phyloP scores from a whole-genome alignment of 257 asterid species.

The Jacaranda copaia region DNA sequence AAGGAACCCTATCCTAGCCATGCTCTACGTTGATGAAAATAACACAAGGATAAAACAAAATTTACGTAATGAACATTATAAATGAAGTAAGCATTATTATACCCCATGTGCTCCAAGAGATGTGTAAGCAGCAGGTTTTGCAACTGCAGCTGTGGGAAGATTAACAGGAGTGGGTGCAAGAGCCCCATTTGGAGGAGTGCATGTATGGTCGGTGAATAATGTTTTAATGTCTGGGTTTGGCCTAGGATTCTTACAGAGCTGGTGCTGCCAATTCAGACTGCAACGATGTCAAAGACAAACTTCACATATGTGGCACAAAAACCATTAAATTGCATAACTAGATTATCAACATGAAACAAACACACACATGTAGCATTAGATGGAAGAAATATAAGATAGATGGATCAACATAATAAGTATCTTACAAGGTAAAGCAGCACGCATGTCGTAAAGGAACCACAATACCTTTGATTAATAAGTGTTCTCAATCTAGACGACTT shows the following conservation, averaged over 20 bases:
- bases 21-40: neutral
- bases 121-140: slow-evolving; percentile 74
- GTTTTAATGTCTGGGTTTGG: slow-evolving; percentile 96
- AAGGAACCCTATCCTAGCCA: neutral
- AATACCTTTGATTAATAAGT: slow-evolving; percentile 91
- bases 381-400: neutral
- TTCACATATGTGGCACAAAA: slow-evolving; percentile 19
- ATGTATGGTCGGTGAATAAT: slow-evolving; percentile 84
- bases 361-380: slow-evolving; percentile 1
- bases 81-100: slow-evolving; percentile 29
- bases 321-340: neutral
- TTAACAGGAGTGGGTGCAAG: slow-evolving; percentile 80
- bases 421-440: neutral
- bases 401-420: slow-evolving; percentile 1
- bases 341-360: neutral
- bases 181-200: slow-evolving; percentile 87
- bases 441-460: slow-evolving; percentile 13
- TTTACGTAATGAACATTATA: neutral
- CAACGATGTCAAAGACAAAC: slow-evolving; percentile 34
- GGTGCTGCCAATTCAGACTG: slow-evolving; percentile 99
- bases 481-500: slow-evolving; percentile 96
- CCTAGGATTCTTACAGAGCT: slow-evolving; percentile 95
- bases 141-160: slow-evolving; percentile 79
- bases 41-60: slow-evolving; percentile 24
- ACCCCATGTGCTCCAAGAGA: slow-evolving; percentile 96